phyloP scores from a whole-genome alignment of 768 basidiomycete genomes.

The Tylopilus sp. region DNA sequence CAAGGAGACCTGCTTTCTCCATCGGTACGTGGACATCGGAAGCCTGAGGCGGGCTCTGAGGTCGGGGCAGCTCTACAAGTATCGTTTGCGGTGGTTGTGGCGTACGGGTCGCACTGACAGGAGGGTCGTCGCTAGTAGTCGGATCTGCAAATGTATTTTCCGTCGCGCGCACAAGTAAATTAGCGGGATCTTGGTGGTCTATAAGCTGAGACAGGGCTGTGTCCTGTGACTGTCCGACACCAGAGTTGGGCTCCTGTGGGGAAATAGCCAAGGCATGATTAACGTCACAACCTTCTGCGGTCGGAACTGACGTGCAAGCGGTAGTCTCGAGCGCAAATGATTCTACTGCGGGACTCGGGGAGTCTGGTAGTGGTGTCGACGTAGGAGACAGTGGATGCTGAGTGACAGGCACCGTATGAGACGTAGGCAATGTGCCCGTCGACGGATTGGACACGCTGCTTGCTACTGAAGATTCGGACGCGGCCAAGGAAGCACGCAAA shows the following conservation, averaged over 20 bases:
- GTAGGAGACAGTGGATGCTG: conserved; percentile 41
- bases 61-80: neutral
- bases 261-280: neutral
- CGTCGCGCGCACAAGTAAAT: neutral
- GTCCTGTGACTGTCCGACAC: neutral
- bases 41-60: neutral
- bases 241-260: neutral
- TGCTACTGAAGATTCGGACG: conserved; percentile 52
- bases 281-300: conserved; percentile 1
- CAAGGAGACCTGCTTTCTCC: neutral
- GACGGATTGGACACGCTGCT: conserved; percentile 41
- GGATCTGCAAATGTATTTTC: neutral
- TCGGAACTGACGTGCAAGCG: neutral
- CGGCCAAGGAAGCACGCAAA: conserved; percentile 59
- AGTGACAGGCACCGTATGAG: conserved; percentile 22
- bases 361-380: conserved; percentile 43
- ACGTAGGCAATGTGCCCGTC: conserved; percentile 40
- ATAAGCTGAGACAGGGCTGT: neutral
- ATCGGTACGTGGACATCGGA: neutral
- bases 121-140: neutral
- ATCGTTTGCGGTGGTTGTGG: conserved; percentile 1
- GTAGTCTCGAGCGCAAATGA: neutral
- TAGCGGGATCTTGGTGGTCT: neutral
- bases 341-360: conserved; percentile 22
- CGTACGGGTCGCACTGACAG: neutral